phyloP scores from a whole-genome alignment of 192 early-diverging fungal species.

The Backusella circina region DNA sequence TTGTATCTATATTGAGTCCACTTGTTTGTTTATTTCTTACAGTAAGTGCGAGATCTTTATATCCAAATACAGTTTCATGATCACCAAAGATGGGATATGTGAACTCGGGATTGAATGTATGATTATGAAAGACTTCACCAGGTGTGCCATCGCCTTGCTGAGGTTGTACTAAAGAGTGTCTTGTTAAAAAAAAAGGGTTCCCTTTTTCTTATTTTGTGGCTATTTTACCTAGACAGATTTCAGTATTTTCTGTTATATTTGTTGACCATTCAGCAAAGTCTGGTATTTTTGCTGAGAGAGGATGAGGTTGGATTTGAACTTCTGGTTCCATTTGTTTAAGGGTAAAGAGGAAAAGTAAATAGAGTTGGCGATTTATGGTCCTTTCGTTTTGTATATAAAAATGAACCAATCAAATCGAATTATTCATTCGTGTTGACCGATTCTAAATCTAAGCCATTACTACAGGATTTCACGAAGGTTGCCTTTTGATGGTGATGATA shows the following conservation, averaged over 20 bases:
- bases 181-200: neutral
- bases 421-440: neutral
- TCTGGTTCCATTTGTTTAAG: neutral
- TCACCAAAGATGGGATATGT: conserved; percentile 90
- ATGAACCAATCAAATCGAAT: neutral
- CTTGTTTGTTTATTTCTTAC: conserved; percentile 46
- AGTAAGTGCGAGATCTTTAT: conserved; percentile 60
- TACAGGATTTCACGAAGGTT: no score
- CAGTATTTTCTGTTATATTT: conserved; percentile 26
- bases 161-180: conserved; percentile 9
- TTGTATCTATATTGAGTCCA: neutral
- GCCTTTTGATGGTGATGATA: no score
- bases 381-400: neutral
- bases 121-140: neutral
- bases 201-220: no score
- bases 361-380: neutral
- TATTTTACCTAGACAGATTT: conserved; percentile 21
- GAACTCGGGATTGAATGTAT: conserved; percentile 75
- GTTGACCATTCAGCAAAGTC: conserved; percentile 20
- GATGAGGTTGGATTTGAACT: conserved; percentile 1
- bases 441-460: no score
- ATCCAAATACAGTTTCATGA: conserved; percentile 87
- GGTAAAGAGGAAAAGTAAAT: neutral
- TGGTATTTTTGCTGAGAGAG: neutral
- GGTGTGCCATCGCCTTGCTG: neutral